phyloP scores from a whole-genome alignment of 176 grass and related monocot species.

The Musa acuminata region DNA sequence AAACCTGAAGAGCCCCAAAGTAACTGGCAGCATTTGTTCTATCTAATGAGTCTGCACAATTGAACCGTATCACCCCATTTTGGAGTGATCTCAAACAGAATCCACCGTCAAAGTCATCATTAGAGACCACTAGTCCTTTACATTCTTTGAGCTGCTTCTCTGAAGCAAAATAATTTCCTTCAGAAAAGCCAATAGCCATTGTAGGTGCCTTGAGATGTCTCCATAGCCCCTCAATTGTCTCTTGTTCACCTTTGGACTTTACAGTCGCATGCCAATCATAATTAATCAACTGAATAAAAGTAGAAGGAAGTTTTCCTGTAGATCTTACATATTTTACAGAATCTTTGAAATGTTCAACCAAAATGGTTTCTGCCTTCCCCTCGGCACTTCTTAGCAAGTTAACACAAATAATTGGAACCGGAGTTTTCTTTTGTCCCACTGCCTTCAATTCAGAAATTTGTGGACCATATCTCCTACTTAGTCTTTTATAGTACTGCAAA shows the following conservation, averaged over 20 bases:
- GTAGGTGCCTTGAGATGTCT: conserved; percentile 68
- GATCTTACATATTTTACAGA: conserved; percentile 62
- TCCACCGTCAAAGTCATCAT: conserved; percentile 44
- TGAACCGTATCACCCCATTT: conserved; percentile 94
- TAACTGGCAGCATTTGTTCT: conserved; percentile 97
- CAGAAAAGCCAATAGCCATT: conserved; percentile 81
- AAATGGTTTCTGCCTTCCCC: conserved; percentile 78
- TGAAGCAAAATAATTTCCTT: conserved; percentile 68
- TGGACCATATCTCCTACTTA: conserved; percentile 68
- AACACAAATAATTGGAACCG: conserved; percentile 78
- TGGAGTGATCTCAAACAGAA: conserved; percentile 76
- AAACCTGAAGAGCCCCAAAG: conserved; percentile 97
- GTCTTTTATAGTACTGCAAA: conserved; percentile 68
- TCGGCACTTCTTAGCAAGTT: conserved; percentile 77
- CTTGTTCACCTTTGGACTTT: conserved; percentile 68
- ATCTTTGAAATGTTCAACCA: conserved; percentile 84
- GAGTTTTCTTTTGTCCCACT: conserved; percentile 59
- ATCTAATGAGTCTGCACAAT: conserved; percentile 99
- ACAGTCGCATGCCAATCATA: conserved; percentile 95
- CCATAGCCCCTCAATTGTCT: conserved; percentile 86
- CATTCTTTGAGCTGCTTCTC: conserved; percentile 64
- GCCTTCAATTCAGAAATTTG: conserved; percentile 49
- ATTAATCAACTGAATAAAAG: conserved; percentile 94
- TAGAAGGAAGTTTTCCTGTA: conserved; percentile 55
- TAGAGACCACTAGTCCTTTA: conserved; percentile 63